Evolutionary conservation across 2,329 filamentous ascomycete species (phyloP).

Genomic region (Pyrenochaeta sp.): DNA sequence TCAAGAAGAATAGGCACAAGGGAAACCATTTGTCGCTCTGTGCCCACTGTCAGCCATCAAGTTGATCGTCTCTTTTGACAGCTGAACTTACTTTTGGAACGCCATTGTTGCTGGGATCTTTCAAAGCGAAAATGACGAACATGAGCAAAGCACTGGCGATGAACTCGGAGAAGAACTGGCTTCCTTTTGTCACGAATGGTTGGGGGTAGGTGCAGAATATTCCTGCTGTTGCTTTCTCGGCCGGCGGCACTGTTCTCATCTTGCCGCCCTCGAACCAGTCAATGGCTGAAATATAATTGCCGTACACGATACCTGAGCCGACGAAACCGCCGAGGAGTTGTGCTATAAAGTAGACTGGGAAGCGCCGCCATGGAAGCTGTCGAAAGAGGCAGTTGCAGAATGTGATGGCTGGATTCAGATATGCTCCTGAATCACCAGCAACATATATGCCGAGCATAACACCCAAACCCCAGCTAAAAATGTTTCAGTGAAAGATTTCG

Average conservation of each 20-base stretch:
- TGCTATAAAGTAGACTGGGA: conserved; percentile 71
- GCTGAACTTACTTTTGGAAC: conserved; percentile 36
- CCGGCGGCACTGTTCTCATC: conserved; percentile 67
- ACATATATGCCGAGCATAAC: conserved; percentile 65
- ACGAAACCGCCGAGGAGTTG: conserved; percentile 73
- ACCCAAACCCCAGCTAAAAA: conserved; percentile 46
- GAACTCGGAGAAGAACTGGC: conserved; percentile 76
- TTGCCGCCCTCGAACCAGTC: conserved; percentile 67
- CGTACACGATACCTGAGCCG: conserved; percentile 57
- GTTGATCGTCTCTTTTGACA: background rate
- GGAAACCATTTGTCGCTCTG: conserved; percentile 51
- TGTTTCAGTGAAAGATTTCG: too few relatives aligned
- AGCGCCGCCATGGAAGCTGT: conserved; percentile 72
- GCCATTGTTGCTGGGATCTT: conserved; percentile 59
- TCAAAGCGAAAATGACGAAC: conserved; percentile 75
- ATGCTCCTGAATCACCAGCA: conserved; percentile 70
- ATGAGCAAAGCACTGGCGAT: conserved; percentile 72
- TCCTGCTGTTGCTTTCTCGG: conserved; percentile 67
- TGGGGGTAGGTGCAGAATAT: conserved; percentile 79
- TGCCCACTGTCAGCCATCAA: background rate
- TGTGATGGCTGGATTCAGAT: conserved; percentile 72
- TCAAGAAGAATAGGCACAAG: conserved; percentile 72
- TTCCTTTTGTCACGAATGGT: conserved; percentile 69
- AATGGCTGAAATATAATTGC: conserved; percentile 64
- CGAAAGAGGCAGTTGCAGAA: conserved; percentile 73